A percentile compares a stretch with the other conserved stretches of the same genome.
Evolutionary conservation across 225 moss, liverwort and hornwort genomes (phyloP).

Genomic region (Pseudoscleropodium purum): DNA sequence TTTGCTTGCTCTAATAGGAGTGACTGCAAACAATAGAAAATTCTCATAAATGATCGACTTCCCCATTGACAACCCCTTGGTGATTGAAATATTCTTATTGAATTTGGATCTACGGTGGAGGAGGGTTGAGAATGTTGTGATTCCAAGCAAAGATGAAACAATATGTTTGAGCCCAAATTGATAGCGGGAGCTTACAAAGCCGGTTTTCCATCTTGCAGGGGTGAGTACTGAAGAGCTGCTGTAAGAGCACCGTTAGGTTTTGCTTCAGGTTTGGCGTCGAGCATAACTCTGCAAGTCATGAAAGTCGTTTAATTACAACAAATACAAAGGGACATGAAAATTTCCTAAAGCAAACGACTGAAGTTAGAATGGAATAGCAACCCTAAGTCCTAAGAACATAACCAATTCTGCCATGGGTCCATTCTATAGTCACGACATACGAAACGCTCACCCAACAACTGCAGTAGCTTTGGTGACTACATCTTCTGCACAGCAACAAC

Average conservation of each 20-base stretch:
- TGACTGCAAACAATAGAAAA: neutral
- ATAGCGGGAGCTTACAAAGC: conserved; percentile 21
- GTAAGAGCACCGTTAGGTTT: conserved; percentile 15
- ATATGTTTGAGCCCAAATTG: neutral
- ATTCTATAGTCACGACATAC: neutral
- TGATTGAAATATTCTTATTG: neutral
- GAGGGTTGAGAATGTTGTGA: neutral
- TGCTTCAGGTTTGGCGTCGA: conserved; percentile 22
- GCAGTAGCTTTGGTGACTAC: neutral
- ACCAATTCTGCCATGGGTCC: neutral
- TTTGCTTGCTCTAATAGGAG: neutral
- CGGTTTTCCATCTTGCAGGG: conserved; percentile 23
- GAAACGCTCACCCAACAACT: neutral
- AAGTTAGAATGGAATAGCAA: neutral
- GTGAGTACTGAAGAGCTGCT: conserved; percentile 21
- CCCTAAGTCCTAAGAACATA: neutral
- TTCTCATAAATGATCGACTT: neutral
- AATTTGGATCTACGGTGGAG: neutral
- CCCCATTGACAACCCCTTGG: neutral
- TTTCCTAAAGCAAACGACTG: neutral
- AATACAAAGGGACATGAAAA: neutral
- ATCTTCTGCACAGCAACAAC: conserved; percentile 29
- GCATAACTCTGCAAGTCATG: conserved; percentile 37
- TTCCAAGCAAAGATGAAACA: neutral
- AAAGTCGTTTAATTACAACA: neutral